phyloP scores from a whole-genome alignment of 768 basidiomycete genomes.

The Auriscalpium vulgare region DNA sequence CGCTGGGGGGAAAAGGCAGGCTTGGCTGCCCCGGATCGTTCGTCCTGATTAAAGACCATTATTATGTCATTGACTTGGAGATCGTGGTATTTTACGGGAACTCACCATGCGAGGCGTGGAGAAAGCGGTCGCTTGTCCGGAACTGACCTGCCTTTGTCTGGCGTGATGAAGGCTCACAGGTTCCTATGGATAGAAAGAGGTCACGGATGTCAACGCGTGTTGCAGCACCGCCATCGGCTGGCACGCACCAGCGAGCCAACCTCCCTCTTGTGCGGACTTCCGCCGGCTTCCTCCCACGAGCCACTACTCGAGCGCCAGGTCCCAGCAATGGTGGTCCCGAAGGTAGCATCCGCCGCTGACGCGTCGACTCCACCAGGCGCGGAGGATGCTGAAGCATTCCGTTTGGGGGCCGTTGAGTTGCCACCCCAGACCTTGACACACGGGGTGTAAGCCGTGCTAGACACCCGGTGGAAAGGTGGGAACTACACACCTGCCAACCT shows the following conservation, averaged over 20 bases:
- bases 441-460: too few species aligned
- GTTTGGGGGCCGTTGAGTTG: slow-evolving; percentile 38
- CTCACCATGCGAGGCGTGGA: slow-evolving; percentile 13
- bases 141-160: slow-evolving; percentile 12
- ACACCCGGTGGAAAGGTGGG: neutral
- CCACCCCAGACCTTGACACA: slow-evolving; percentile 50
- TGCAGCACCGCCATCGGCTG: neutral
- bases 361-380: slow-evolving; percentile 41
- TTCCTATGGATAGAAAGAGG: neutral
- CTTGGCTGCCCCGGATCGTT: slow-evolving; percentile 28
- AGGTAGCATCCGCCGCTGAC: slow-evolving; percentile 36
- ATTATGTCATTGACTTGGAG: slow-evolving; percentile 15
- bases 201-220: too few species aligned
- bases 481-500: slow-evolving; percentile 56
- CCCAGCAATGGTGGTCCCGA: slow-evolving; percentile 40
- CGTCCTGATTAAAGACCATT: slow-evolving; percentile 14
- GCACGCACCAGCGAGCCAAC: slow-evolving; percentile 38
- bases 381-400: slow-evolving; percentile 62
- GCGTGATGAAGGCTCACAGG: slow-evolving; percentile 1
- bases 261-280: slow-evolving; percentile 43
- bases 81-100: neutral
- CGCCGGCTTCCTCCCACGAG: slow-evolving; percentile 52
- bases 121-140: slow-evolving; percentile 10
- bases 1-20: slow-evolving; percentile 45
- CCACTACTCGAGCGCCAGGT: slow-evolving; percentile 50